Conservation (phyloP, 768 basidiomycete species). For the Tylopilus sp. region DNA sequence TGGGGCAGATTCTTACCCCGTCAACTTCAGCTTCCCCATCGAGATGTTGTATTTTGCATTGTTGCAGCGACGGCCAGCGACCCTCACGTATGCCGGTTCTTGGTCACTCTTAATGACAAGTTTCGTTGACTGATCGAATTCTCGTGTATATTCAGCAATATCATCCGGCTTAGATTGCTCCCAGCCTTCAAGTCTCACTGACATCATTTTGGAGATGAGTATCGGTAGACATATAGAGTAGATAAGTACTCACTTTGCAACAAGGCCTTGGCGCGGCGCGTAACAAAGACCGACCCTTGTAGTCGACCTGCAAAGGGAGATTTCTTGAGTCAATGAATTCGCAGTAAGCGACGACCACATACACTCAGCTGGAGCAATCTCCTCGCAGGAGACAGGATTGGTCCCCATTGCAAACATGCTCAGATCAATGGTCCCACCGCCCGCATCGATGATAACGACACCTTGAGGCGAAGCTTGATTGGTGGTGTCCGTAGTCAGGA, state of each 20-base stretch:
- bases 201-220: neutral
- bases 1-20: slow-evolving; percentile 8
- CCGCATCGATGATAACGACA: neutral
- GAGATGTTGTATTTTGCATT: neutral
- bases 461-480: neutral
- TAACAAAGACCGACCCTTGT: neutral
- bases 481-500: neutral
- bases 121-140: neutral
- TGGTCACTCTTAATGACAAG: neutral
- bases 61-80: neutral
- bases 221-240: too few relatives aligned
- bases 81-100: slow-evolving; percentile 7
- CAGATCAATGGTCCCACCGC: neutral
- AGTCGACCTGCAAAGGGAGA: neutral
- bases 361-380: neutral
- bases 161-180: neutral
- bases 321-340: neutral
- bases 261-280: neutral
- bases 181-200: slow-evolving; percentile 1
- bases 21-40: slow-evolving; percentile 8
- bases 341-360: neutral
- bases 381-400: neutral
- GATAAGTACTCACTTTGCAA: neutral
- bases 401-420: neutral
- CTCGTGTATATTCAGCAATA: slow-evolving; percentile 1